A percentile compares a stretch with the other conserved stretches of the same genome.
Conservation (phyloP, 73 alveolate genomes). For the Effrenium voratum region DNA sequence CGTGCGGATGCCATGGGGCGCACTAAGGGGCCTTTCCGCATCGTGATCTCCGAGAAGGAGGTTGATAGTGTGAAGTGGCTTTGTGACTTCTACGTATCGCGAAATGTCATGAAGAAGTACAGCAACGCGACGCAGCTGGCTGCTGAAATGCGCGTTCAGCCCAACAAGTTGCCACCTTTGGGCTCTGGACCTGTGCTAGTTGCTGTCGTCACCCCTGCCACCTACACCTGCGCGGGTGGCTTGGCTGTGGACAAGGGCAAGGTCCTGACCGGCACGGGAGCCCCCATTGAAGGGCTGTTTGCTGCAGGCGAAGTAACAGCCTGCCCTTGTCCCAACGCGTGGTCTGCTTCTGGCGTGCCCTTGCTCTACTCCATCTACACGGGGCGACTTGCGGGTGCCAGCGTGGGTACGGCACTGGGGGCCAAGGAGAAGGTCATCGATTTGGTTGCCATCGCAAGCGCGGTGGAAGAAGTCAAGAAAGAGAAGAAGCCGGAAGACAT, state of each 20-base stretch:
- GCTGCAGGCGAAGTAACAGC: conserved; percentile 89
- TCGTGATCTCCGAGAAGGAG: too few relatives aligned
- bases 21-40: too few relatives aligned
- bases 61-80: too few relatives aligned
- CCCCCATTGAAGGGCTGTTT: conserved; percentile 41
- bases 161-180: conserved; percentile 15
- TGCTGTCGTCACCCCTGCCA: conserved; percentile 70
- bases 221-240: conserved; percentile 86
- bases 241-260: conserved; percentile 63
- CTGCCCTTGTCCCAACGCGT: conserved; percentile 86
- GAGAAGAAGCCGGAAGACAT: conserved; percentile 84
- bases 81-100: conserved; percentile 89
- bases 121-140: conserved; percentile 60
- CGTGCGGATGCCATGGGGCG: conserved; percentile 92
- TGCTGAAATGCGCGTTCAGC: conserved; percentile 39
- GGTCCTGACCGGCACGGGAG: conserved; percentile 69
- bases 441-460: conserved; percentile 42
- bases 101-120: conserved; percentile 82
- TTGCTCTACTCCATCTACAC: conserved; percentile 88
- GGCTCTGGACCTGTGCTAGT: conserved; percentile 58
- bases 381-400: conserved; percentile 69
- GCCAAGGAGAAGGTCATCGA: conserved; percentile 76
- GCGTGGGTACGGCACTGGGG: conserved; percentile 31
- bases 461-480: background rate
- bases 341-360: conserved; percentile 85